These are phyloP conservation scores for Annulohypoxylon moriforme DNA, from an alignment of 495 filamentous ascomycete genomes.

Conservation along the genomic window DNA sequence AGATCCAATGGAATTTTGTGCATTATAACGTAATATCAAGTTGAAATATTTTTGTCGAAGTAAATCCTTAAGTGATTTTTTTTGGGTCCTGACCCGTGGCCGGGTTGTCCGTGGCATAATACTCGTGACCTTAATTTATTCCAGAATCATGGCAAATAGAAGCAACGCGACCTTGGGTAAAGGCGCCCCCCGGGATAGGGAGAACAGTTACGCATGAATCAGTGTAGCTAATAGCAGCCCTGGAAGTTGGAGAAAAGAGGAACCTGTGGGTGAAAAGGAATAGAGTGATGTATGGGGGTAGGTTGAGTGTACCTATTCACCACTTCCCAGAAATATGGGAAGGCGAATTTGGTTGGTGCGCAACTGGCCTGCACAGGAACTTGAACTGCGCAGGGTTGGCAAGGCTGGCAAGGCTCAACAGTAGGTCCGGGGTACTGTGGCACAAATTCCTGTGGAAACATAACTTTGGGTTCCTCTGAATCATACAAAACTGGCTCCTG, in stretches of 20 bases:
- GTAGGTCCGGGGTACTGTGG: conserved; percentile 49
- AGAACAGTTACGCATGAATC: conserved; percentile 29
- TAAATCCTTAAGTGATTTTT: conserved; percentile 20
- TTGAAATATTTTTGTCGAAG: conserved; percentile 37
- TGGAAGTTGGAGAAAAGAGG: conserved; percentile 59
- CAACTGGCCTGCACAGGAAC: conserved; percentile 46
- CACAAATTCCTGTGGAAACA: conserved; percentile 56
- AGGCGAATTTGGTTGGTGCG: conserved; percentile 54
- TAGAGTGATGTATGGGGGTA: conserved; percentile 54
- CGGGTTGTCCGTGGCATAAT: conserved; percentile 30
- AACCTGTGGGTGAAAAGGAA: conserved; percentile 62
- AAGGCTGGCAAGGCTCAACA: conserved; percentile 42
- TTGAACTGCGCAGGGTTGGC: conserved; percentile 46
- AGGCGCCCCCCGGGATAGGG: conserved; percentile 18
- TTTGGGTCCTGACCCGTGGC: conserved; percentile 19
- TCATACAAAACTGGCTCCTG: conserved; percentile 58
- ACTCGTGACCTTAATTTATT: conserved; percentile 19
- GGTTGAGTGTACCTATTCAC: conserved; percentile 55
- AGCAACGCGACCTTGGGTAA: conserved; percentile 36
- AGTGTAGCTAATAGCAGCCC: conserved; percentile 59
- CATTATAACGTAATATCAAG: conserved; percentile 46
- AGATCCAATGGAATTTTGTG: conserved; percentile 27
- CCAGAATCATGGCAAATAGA: conserved; percentile 33
- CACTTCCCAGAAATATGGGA: conserved; percentile 59
- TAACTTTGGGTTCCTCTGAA: conserved; percentile 52